Conservation (phyloP, 257 asterid genomes). For the Ilex aquifolium region DNA sequence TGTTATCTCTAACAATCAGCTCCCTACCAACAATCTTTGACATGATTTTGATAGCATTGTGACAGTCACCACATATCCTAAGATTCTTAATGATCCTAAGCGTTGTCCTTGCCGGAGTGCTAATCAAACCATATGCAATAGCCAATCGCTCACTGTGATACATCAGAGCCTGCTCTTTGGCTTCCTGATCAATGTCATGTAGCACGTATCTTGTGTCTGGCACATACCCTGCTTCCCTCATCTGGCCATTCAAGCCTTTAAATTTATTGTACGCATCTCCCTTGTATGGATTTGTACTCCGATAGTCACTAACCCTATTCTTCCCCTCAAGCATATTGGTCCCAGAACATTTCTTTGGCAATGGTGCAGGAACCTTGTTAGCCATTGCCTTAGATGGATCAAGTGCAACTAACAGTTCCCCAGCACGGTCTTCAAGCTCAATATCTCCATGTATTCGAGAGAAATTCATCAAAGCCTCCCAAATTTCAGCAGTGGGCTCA, state of each 20-base stretch:
- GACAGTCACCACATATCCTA: constrained; percentile 20
- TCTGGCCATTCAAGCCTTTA: constrained; percentile 5
- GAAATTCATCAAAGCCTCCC: constrained; percentile 24
- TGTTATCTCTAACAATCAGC: constrained; percentile 22
- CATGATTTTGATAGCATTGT: constrained; percentile 21
- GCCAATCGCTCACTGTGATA: constrained; percentile 26
- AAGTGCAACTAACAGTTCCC: constrained; percentile 23
- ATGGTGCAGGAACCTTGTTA: constrained; percentile 16
- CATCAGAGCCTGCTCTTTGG: constrained; percentile 21
- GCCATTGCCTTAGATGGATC: constrained; percentile 15
- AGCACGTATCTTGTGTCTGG: constrained; percentile 22
- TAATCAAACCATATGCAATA: constrained; percentile 22
- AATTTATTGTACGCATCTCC: not conserved
- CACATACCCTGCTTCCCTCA: constrained; percentile 20
- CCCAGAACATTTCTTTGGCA: constrained; percentile 13
- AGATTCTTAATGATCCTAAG: constrained; percentile 23
- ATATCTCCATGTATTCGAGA: constrained; percentile 33
- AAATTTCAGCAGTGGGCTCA: constrained; percentile 31
- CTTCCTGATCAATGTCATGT: constrained; percentile 19
- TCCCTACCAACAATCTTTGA: constrained; percentile 22
- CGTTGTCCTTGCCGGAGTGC: constrained; percentile 19
- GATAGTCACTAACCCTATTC: constrained; percentile 6
- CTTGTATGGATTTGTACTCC: constrained; percentile 2
- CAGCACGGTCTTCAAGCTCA: constrained; percentile 34
- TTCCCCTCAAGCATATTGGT: constrained; percentile 18